These are phyloP conservation scores for Parathielavia appendiculata DNA, from an alignment of 495 filamentous ascomycete species.

Conservation along the genomic window DNA sequence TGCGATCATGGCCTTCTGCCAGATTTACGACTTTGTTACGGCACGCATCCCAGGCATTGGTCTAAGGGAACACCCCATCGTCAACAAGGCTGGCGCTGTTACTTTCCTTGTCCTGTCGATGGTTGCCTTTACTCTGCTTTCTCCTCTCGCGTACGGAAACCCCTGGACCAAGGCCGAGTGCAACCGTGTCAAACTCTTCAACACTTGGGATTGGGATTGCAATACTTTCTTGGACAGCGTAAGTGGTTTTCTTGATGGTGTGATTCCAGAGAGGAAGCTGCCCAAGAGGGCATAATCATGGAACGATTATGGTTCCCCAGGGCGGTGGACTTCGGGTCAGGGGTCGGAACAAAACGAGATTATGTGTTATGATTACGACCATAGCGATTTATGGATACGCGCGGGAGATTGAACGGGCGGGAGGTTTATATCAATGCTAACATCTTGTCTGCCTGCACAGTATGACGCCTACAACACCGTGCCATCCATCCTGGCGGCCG, in stretches of 20 bases:
- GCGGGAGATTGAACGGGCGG: background rate
- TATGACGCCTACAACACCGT: conserved; percentile 41
- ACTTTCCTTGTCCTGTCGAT: conserved; percentile 66
- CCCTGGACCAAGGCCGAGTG: conserved; percentile 86
- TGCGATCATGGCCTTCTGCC: conserved; percentile 80
- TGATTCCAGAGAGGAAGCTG: conserved; percentile 32
- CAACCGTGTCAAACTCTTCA: conserved; percentile 78
- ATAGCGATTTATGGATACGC: conserved; percentile 4
- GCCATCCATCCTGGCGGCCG: conserved; percentile 28
- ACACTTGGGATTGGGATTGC: conserved; percentile 95
- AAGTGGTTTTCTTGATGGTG: conserved; percentile 47
- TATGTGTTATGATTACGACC: conserved; percentile 5
- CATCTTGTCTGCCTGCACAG: conserved; percentile 23
- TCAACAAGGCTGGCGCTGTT: conserved; percentile 66
- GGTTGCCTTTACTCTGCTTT: conserved; percentile 74
- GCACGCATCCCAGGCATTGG: conserved; percentile 63
- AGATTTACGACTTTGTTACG: conserved; percentile 78
- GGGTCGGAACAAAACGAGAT: background rate
- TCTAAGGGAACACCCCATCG: conserved; percentile 61
- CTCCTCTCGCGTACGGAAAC: conserved; percentile 89
- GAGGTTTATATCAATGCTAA: conserved; percentile 3
- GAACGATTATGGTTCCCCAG: background rate
- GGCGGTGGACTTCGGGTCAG: background rate
- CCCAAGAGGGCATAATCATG: conserved; percentile 25
- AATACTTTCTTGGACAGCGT: conserved; percentile 84